These are phyloP conservation scores for Euphrasia confusa DNA, from an alignment of 257 asterid genomes.

Conservation along the genomic window DNA sequence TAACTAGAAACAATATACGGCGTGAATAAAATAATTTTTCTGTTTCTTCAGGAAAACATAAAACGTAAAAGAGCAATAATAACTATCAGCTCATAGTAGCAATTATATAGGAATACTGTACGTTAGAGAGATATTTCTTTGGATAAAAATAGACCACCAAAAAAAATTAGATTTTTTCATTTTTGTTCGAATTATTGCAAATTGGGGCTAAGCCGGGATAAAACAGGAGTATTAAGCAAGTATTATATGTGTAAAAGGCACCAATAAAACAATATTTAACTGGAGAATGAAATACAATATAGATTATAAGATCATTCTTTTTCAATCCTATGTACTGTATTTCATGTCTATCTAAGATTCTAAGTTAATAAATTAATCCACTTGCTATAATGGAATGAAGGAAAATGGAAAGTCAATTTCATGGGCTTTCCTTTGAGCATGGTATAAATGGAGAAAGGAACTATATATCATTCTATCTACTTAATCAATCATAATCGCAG, in stretches of 20 bases:
- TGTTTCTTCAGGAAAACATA: conserved; percentile 8
- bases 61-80: conserved; percentile 1
- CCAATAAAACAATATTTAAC: conserved; percentile 1
- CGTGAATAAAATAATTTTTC: neutral
- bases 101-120: neutral
- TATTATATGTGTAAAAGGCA: neutral
- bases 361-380: neutral
- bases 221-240: conserved; percentile 13
- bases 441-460: conserved; percentile 4
- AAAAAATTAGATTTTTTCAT: conserved; percentile 2
- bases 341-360: conserved; percentile 13
- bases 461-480: conserved; percentile 1
- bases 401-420: conserved; percentile 10
- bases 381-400: conserved; percentile 1
- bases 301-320: neutral
- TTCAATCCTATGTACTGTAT: conserved; percentile 8
- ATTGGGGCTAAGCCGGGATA: too few species aligned
- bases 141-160: conserved; percentile 7
- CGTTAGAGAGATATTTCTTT: neutral
- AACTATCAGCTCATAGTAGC: neutral
- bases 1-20: neutral
- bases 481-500: neutral
- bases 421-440: conserved; percentile 8
- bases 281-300: conserved; percentile 7
- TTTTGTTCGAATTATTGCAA: neutral